phyloP scores from a whole-genome alignment of 371 early-diverging fungal species.

The Mortierella sp. region DNA sequence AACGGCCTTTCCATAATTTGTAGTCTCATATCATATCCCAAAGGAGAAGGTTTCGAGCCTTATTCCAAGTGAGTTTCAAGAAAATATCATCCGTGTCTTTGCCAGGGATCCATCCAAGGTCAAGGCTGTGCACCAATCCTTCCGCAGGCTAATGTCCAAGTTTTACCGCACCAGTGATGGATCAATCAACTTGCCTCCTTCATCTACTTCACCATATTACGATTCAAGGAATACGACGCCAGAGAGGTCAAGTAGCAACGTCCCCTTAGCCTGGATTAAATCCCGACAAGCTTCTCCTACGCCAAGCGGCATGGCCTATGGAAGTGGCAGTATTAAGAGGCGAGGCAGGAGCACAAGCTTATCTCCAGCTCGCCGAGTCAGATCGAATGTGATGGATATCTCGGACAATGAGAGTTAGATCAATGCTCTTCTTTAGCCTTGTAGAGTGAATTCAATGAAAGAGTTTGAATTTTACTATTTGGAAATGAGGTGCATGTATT shows the following conservation, averaged over 20 bases:
- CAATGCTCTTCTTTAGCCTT: not conserved
- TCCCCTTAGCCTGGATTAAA: conserved; percentile 15
- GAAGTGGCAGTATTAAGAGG: conserved; percentile 11
- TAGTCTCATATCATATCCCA: conserved; percentile 71
- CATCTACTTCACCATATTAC: conserved; percentile 51
- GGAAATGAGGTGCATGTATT: not conserved
- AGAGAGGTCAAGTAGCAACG: conserved; percentile 11
- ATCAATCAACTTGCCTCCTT: conserved; percentile 43
- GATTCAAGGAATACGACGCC: conserved; percentile 48
- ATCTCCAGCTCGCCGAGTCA: conserved; percentile 18
- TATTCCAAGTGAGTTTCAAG: conserved; percentile 80
- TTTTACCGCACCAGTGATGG: conserved; percentile 45
- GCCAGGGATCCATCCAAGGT: conserved; percentile 73
- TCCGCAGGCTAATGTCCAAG: conserved; percentile 54
- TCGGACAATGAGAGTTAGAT: not conserved
- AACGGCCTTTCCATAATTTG: not conserved
- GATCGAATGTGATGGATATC: conserved; percentile 19
- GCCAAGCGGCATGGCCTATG: not conserved
- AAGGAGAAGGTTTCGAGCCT: conserved; percentile 80
- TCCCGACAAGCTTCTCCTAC: conserved; percentile 32
- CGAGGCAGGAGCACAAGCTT: conserved; percentile 22
- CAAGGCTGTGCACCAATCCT: conserved; percentile 48
- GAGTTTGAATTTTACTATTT: not conserved
- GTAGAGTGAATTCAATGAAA: not conserved
- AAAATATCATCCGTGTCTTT: conserved; percentile 77